Base-by-base conservation (phyloP, 2,329 filamentous ascomycete species). In the Cyphellophora europaea region DNA sequence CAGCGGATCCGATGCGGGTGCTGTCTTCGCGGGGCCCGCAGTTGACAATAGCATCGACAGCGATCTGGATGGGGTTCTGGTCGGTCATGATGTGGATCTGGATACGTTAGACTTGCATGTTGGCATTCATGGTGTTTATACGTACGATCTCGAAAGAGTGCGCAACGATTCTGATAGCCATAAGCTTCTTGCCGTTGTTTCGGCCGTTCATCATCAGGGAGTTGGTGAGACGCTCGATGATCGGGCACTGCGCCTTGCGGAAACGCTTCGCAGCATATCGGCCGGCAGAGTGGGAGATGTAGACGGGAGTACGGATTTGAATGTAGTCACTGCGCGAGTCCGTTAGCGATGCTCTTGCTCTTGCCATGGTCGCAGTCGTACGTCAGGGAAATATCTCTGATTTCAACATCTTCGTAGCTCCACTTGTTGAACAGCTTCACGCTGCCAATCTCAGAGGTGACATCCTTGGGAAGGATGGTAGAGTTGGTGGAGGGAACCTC, bases 131-230 rank as follows among this genome's bases (percentile, higher is more conserved):
- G 19, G 13, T 8, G 25, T 6, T 17, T 35, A 33, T 49, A 82
- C 85, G 68, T 82, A 95, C 89, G 67, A 98, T 98, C 78, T 98
- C 93, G 72, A 98, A 98, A 59, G 89, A 71, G 77, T 98, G 91
- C 56, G 88, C 88, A 59, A 98, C 88, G 57, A 98, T 98, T 72
- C 91, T 87, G 68, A 96, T 89, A 64, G 91, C 93, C 88, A 93
- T 95, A 65, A 96, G 81, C 86, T 98, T 98, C 84, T 98, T 98
- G 72, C 91, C 91, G 84, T 95, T 98, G 85, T 98, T 98, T 73
- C 91, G 91, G 71, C 91, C 91, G 82, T 98, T 94, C 89, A 96
- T 96, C 93, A 98, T 98, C 67, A 98, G 82, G 43, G 91, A 96
- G 84, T 98, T 98, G 78, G 91, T 98, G 58, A 98, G 82, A 67